phyloP scores from a whole-genome alignment of 257 asterid species.

The Haberlea rhodopensis region DNA sequence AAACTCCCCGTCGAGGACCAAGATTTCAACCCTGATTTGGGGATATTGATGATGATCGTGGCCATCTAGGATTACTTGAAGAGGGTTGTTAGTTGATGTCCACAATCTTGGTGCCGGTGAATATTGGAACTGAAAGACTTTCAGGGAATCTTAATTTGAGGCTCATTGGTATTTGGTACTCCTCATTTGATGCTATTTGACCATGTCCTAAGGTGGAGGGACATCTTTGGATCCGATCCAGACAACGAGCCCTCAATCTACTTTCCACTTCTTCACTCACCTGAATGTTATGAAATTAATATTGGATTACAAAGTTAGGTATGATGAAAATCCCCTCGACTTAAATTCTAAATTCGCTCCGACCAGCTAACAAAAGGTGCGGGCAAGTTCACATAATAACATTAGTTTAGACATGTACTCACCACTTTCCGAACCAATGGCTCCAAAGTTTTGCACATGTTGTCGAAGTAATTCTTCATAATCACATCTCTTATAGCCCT shows the following conservation, averaged over 20 bases:
- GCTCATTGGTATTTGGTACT: conserved; percentile 28
- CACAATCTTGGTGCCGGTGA: conserved; percentile 55
- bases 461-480: conserved; percentile 49
- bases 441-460: conserved; percentile 57
- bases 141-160: conserved; percentile 38
- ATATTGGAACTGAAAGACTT: conserved; percentile 42
- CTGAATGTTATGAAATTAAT: conserved; percentile 30
- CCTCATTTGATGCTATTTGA: conserved; percentile 5
- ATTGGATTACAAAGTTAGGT: too few species aligned
- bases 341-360: too few species aligned
- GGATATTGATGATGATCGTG: conserved; percentile 25
- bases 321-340: too few species aligned
- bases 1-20: conserved; percentile 69
- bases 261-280: conserved; percentile 69
- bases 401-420: too few species aligned
- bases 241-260: conserved; percentile 36
- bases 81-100: conserved; percentile 39
- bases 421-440: conserved; percentile 84
- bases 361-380: too few species aligned
- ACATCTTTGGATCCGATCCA: conserved; percentile 29
- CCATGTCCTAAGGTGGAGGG: conserved; percentile 28
- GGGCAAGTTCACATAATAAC: too few species aligned
- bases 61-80: conserved; percentile 38
- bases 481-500: conserved; percentile 64
- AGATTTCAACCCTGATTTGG: conserved; percentile 49